Evolutionary conservation across 305 asterid species (phyloP), one percentile per base, ranked within the genome.

Genomic region (Rubia tinctorum): DNA sequence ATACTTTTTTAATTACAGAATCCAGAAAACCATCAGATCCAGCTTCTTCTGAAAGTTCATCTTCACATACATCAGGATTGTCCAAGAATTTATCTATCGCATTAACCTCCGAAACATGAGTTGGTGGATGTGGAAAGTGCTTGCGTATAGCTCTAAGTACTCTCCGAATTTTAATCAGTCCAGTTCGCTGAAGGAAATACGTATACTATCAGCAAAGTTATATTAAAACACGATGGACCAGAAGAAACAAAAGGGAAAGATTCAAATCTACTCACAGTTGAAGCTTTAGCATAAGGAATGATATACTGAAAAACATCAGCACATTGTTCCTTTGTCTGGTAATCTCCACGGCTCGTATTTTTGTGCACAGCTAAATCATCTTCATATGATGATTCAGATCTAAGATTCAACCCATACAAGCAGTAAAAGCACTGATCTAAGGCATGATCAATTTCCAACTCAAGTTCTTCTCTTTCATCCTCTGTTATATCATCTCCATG

Each of bases 271-370:
- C 99, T 92, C 75, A 92, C 99, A 72, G 98, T 92, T 78, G 96
- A 92, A 82, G 95, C 98, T 87, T 88, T 91, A 15, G 98, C 97
- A 84, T 92, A 95, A 25, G 99, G 95, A 82, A 95, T 96, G 77
- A 95, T 84, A 81, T 95, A 91, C 77, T 85, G 97, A 77, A 95
- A 92, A 81, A 95, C 99, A 79, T 92, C 98, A 78, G 97, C 97
- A 82, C 99, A 95, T 77, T 95, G 99, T 83, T 95, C 98, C 88
- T 95, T 95, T 27, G 97, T 95, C 86, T 95, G 98, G 82, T 95
- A 95, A 79, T 95, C 97, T 77, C 97, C 98, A 60, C 90, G 96
- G 86, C 98, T 89, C 53, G 97, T 95, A 80, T 92, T 89, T 84
- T 89, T 92, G 86, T 95, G 99, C 73, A 81, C 81, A 79, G 88